Percentiles rank a stretch among this genome's conserved stretches.
Evolutionary conservation across 306 rosid genomes (phyloP).

Genomic region (Albizia julibrissin): DNA sequence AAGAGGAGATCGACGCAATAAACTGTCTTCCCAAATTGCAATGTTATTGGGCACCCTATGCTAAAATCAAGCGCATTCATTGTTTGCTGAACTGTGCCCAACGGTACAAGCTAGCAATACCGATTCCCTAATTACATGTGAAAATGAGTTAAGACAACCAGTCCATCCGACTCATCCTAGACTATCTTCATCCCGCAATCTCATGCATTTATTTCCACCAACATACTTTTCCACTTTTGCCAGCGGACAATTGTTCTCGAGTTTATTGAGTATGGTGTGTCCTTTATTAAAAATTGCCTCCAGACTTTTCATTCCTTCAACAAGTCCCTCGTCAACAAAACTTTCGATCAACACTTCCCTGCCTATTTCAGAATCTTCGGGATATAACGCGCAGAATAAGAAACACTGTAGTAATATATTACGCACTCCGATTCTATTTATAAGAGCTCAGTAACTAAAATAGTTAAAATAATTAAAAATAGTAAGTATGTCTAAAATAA

Average conservation of each 20-base stretch:
- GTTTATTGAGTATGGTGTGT: constrained; percentile 24
- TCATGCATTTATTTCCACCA: constrained; percentile 15
- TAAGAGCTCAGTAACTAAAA: too few relatives aligned
- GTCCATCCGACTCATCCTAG: neutral
- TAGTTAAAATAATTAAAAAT: too few relatives aligned
- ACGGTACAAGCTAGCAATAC: neutral
- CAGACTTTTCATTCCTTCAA: constrained; percentile 31
- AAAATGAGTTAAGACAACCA: neutral
- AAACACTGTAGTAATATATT: neutral
- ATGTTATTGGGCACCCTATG: neutral
- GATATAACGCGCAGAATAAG: constrained; percentile 35
- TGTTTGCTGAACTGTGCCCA: neutral
- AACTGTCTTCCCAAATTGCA: neutral
- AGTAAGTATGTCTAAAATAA: too few relatives aligned
- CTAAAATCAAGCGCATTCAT: neutral
- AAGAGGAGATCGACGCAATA: neutral
- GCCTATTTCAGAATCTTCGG: constrained; percentile 31
- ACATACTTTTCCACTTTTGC: constrained; percentile 13
- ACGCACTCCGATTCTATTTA: too few relatives aligned
- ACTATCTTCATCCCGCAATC: constrained; percentile 15
- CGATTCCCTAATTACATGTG: neutral
- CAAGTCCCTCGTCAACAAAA: constrained; percentile 34
- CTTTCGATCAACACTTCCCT: constrained; percentile 32
- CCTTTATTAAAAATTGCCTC: constrained; percentile 32
- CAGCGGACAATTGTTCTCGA: constrained; percentile 16